These are phyloP conservation scores for Kalanchoe fedtschenkoi DNA, from an alignment of 164 flowering plant species.

Conservation along the genomic window DNA sequence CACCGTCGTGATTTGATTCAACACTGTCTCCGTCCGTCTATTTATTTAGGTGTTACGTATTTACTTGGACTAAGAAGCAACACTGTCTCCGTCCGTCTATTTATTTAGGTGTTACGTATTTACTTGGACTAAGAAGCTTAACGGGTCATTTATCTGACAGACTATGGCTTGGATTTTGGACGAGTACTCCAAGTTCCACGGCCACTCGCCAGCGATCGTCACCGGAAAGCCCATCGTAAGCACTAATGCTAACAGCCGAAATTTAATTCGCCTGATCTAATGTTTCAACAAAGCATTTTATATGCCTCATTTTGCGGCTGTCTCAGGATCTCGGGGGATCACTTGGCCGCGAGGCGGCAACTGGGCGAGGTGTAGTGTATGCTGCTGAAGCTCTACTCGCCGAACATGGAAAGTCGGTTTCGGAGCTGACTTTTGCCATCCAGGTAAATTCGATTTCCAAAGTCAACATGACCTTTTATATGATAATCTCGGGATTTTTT, in stretches of 20 bases:
- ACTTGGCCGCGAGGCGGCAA: slow-evolving; percentile 54
- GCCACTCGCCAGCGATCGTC: slow-evolving; percentile 77
- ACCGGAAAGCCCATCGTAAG: slow-evolving; percentile 83
- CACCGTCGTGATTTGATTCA: neutral
- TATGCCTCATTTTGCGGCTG: neutral
- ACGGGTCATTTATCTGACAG: slow-evolving; percentile 19
- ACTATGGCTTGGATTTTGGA: slow-evolving; percentile 92
- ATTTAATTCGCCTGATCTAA: neutral
- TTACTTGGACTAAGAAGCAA: no score
- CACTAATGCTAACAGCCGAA: neutral
- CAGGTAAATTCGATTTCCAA: slow-evolving; percentile 7
- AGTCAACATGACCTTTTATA: neutral
- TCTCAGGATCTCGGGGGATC: slow-evolving; percentile 56
- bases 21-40: no score
- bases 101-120: no score
- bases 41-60: no score
- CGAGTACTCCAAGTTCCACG: slow-evolving; percentile 83
- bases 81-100: no score
- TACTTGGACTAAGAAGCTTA: no score
- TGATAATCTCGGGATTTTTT: neutral
- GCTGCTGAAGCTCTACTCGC: slow-evolving; percentile 44
- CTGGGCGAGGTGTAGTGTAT: slow-evolving; percentile 46
- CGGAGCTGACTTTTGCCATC: slow-evolving; percentile 17
- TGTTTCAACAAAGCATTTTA: neutral
- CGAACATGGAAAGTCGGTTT: slow-evolving; percentile 38